Conservation (phyloP, 768 basidiomycete genomes). For the Agrocybe pediades region DNA sequence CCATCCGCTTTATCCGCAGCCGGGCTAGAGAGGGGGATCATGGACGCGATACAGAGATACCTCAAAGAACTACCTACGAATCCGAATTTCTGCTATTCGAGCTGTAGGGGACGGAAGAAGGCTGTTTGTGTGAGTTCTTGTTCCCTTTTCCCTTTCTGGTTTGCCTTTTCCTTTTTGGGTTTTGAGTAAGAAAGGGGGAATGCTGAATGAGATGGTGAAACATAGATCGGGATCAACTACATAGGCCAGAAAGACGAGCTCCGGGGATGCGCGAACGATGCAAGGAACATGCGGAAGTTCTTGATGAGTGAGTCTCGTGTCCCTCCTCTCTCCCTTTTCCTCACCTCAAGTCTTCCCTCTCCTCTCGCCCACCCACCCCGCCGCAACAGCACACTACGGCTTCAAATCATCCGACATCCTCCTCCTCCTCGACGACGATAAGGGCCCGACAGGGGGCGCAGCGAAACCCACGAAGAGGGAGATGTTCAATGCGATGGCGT, state of each 20-base stretch:
- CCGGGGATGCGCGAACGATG: conserved; percentile 85
- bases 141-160: background rate
- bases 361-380: no score
- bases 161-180: no score
- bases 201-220: background rate
- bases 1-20: no score
- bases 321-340: background rate
- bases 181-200: no score
- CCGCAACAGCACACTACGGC: conserved; percentile 36
- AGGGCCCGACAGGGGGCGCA: conserved; percentile 30
- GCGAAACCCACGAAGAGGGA: conserved; percentile 43
- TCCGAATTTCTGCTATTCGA: conserved; percentile 63
- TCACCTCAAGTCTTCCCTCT: background rate
- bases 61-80: conserved; percentile 14
- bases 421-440: conserved; percentile 64
- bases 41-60: conserved; percentile 15
- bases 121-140: conserved; percentile 70
- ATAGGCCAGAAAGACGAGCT: conserved; percentile 62
- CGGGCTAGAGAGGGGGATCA: background rate
- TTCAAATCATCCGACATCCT: conserved; percentile 71
- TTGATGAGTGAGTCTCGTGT: conserved; percentile 47
- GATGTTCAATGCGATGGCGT: conserved; percentile 50
- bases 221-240: conserved; percentile 81
- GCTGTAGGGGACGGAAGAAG: conserved; percentile 80
- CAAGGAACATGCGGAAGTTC: conserved; percentile 67